These are phyloP conservation scores for Cokeromyces recurvatus DNA, from an alignment of 371 early-diverging fungal species.

Conservation along the genomic window DNA sequence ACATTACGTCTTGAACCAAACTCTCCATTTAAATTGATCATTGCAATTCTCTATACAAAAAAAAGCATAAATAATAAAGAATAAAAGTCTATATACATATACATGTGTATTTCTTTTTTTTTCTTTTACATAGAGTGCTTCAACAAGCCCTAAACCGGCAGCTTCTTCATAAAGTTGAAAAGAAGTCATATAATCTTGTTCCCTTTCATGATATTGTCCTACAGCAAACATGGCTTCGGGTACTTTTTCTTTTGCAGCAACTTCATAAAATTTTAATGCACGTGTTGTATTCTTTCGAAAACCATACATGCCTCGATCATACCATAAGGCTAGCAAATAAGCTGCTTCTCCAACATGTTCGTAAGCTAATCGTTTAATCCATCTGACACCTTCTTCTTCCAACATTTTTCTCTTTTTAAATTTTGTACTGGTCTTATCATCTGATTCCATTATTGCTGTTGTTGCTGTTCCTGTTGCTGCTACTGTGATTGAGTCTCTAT, in stretches of 20 bases:
- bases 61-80: no score
- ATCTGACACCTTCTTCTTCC: constrained; percentile 62
- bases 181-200: constrained; percentile 57
- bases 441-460: background rate
- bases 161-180: constrained; percentile 75
- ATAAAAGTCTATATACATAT: background rate
- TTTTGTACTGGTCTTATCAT: constrained; percentile 3
- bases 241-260: constrained; percentile 27
- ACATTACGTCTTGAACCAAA: constrained; percentile 34
- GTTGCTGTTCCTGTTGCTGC: background rate
- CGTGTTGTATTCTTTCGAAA: constrained; percentile 47
- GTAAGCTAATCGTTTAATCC: constrained; percentile 67
- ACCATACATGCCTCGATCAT: constrained; percentile 59
- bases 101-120: no score
- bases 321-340: constrained; percentile 66
- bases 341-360: constrained; percentile 67
- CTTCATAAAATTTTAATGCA: constrained; percentile 37
- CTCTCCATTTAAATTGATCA: constrained; percentile 36
- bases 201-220: constrained; percentile 45
- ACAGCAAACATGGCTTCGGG: constrained; percentile 40
- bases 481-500: constrained; percentile 7
- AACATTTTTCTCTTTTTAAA: constrained; percentile 23
- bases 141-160: constrained; percentile 60
- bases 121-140: constrained; percentile 70
- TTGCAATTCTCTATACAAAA: constrained; percentile 33